phyloP scores from a whole-genome alignment of 768 basidiomycete genomes.

The Suillus hirtellus region DNA sequence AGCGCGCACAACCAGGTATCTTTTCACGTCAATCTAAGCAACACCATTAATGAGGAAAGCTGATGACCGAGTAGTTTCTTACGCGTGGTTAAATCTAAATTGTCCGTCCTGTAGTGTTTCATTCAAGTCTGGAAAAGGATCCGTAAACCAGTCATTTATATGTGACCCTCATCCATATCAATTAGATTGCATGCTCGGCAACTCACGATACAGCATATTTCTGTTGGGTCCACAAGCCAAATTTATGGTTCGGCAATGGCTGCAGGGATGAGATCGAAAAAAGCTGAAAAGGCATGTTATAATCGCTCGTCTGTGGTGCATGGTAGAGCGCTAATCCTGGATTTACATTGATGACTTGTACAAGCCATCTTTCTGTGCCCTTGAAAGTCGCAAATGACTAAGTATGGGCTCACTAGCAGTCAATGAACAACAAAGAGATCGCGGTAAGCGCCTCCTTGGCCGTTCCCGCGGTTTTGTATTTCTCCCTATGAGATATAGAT shows the following conservation, averaged over 20 bases:
- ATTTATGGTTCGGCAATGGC: conserved; percentile 19
- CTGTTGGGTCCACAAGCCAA: conserved; percentile 31
- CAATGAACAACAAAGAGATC: conserved; percentile 12
- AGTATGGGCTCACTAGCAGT: conserved; percentile 20
- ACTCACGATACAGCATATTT: conserved; percentile 48
- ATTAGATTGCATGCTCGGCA: neutral
- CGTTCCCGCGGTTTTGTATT: conserved; percentile 48
- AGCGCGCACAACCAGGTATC: conserved; percentile 49
- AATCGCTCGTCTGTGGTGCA: conserved; percentile 14
- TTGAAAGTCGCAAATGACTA: conserved; percentile 25
- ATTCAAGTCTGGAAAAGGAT: conserved; percentile 71
- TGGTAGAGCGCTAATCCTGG: conserved; percentile 33
- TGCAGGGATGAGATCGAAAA: neutral
- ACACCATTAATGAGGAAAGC: neutral
- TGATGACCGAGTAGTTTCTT: conserved; percentile 4
- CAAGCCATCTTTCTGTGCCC: conserved; percentile 22
- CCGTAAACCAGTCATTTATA: conserved; percentile 71
- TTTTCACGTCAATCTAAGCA: conserved; percentile 47
- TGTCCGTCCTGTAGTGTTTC: conserved; percentile 67
- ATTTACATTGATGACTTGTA: conserved; percentile 32
- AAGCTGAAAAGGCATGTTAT: conserved; percentile 22
- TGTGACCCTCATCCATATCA: neutral
- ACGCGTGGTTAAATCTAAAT: conserved; percentile 63
- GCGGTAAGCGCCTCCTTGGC: conserved; percentile 37
- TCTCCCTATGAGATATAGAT: conserved; percentile 61